Conservation (phyloP, 495 filamentous ascomycete species). For the Penicillium cinerascens region DNA sequence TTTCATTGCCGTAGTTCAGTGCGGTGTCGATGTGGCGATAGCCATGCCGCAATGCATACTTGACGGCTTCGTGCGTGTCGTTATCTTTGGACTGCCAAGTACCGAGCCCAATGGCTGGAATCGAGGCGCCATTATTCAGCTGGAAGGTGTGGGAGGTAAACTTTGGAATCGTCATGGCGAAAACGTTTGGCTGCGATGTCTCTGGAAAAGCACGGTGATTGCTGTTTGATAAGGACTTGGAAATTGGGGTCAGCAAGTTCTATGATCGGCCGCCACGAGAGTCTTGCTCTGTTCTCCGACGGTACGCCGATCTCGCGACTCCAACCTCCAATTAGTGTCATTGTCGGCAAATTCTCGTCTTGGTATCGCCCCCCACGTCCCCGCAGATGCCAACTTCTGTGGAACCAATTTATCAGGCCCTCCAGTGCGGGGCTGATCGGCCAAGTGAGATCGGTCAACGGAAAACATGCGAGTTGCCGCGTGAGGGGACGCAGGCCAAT, state of each 20-base stretch:
- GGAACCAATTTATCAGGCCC: too few species aligned
- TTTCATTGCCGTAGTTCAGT: conserved; percentile 67
- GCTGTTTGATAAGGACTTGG: background rate
- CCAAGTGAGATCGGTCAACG: conserved; percentile 3
- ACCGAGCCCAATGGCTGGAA: conserved; percentile 36
- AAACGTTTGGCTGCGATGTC: background rate
- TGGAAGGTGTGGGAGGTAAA: background rate
- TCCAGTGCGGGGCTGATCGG: conserved; percentile 5
- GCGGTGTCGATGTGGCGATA: conserved; percentile 74
- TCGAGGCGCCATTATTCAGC: conserved; percentile 42
- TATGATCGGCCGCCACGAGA: background rate
- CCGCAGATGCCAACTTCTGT: background rate
- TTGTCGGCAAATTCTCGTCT: background rate
- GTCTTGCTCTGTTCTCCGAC: background rate
- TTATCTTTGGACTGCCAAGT: conserved; percentile 34
- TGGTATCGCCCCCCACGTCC: background rate
- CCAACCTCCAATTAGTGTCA: too few species aligned
- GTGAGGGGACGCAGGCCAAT: background rate
- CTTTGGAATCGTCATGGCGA: background rate
- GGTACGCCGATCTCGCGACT: background rate
- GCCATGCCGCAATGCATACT: conserved; percentile 51
- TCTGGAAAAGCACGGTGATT: background rate
- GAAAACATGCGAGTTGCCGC: background rate
- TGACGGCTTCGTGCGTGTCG: conserved; percentile 35
- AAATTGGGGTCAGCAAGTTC: background rate